These are phyloP conservation scores for Ophiostoma ulmi DNA, from an alignment of 2,329 filamentous ascomycete species.

Conservation along the genomic window DNA sequence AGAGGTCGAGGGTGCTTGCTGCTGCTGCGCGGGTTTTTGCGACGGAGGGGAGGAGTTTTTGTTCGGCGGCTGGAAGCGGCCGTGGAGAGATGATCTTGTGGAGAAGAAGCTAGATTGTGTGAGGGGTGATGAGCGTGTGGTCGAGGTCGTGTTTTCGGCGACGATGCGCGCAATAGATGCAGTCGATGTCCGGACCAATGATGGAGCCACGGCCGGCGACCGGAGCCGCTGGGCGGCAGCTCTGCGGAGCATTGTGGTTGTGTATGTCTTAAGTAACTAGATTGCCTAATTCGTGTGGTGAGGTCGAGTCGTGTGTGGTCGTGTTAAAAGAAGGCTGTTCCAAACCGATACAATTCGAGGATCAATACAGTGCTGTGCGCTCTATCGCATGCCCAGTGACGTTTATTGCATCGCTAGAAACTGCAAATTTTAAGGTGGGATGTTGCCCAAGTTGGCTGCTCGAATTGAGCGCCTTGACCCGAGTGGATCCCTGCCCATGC, in stretches of 20 bases:
- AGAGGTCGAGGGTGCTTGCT: constrained; percentile 6
- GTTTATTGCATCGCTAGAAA: constrained; percentile 3
- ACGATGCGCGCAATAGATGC: not conserved
- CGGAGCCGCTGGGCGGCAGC: constrained; percentile 24
- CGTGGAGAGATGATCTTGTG: constrained; percentile 15
- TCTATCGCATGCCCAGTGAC: constrained; percentile 13
- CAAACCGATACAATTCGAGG: not conserved
- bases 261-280: not conserved
- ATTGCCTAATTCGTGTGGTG: not conserved
- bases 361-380: not conserved
- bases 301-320: not conserved
- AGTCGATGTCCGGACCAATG: constrained; percentile 14
- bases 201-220: constrained; percentile 21
- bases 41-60: not conserved
- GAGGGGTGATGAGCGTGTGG: not conserved
- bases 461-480: constrained; percentile 7
- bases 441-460: not conserved
- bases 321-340: not conserved
- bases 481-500: not conserved
- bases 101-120: constrained; percentile 14
- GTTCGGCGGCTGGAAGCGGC: constrained; percentile 16
- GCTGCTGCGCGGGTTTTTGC: constrained; percentile 12
- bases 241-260: constrained; percentile 24
- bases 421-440: constrained; percentile 19
- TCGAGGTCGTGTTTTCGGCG: not conserved